Evolutionary conservation across 257 asterid species (phyloP), one percentile per base, ranked within the genome.

Genomic region (Catharanthus roseus): DNA sequence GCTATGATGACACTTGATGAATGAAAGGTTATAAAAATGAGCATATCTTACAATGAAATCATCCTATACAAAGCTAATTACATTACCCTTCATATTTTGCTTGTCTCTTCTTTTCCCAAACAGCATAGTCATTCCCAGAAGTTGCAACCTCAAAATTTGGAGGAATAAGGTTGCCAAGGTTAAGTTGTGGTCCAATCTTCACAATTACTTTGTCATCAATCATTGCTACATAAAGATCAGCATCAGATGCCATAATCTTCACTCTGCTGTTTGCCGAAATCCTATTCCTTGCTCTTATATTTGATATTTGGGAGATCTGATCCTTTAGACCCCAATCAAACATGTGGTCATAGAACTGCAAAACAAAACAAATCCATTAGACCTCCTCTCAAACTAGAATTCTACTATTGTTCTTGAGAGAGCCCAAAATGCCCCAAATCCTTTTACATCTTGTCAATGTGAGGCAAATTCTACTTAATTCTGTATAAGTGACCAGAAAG

Each of bases 311-410:
- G 0, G 90, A 31, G 28, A 93, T 90, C 36, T 80, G 90, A 10
- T 79, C 93, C 83, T 87, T 85, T 55, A 78, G 61, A 0, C 93
- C 91, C 96, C 96, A 89, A 44, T 90, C 90, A 42, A 90, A 82
- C 70, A 84, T 77, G 75, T 93, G 97, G 57, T 89, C 97, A 65
- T 93, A 90, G 49, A 90, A 93, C 95, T 91, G 86, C 86, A 76
- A 1, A 64, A 69, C 38, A 66, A 28, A 18, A 28, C 69, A 41
- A 2, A 38, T 2, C 29, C 21, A 4, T 56, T 3, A 26, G 26
- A 26, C 15, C n/a, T n/a, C n/a, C n/a, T n/a, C n/a, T n/a, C n/a
- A n/a, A n/a, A n/a, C n/a, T n/a, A n/a, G n/a, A n/a, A n/a, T n/a
- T n/a, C n/a, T n/a, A n/a, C n/a, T n/a, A n/a, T n/a, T n/a, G n/a